These are phyloP conservation scores for Komagataella pastoris DNA, from an alignment of 805 yeast genomes.

Conservation along the genomic window DNA sequence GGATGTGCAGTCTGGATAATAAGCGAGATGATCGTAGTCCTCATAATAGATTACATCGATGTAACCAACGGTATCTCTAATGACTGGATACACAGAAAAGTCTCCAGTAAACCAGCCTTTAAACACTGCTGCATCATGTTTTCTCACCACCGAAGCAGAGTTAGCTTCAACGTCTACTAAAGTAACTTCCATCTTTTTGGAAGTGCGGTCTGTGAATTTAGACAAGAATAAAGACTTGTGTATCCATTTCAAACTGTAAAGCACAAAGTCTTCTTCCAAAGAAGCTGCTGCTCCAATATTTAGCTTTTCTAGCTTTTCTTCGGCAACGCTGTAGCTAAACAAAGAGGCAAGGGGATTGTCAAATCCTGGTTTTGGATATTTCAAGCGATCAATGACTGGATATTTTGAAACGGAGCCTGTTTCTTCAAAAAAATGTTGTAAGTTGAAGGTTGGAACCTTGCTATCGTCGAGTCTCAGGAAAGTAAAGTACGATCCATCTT, in stretches of 20 bases:
- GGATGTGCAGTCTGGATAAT: conserved; percentile 32
- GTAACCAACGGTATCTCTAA: conserved; percentile 27
- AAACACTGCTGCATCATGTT: conserved; percentile 27
- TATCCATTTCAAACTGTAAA: conserved; percentile 55
- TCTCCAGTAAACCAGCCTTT: conserved; percentile 32
- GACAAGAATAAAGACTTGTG: conserved; percentile 32
- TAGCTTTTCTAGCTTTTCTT: conserved; percentile 6
- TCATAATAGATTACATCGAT: conserved; percentile 43
- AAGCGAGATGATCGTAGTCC: conserved; percentile 54
- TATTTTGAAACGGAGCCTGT: conserved; percentile 16
- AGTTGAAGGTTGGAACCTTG: conserved; percentile 33
- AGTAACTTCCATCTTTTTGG: conserved; percentile 40
- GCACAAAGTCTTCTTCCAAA: conserved; percentile 32
- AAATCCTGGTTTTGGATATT: conserved; percentile 67
- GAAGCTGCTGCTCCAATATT: conserved; percentile 11
- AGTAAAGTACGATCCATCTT: conserved; percentile 40
- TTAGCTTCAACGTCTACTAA: conserved; percentile 20
- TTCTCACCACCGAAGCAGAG: conserved; percentile 24
- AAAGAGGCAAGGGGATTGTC: conserved; percentile 42
- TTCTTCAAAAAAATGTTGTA: conserved; percentile 32
- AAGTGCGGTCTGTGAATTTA: conserved; percentile 50
- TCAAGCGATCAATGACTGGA: conserved; percentile 31
- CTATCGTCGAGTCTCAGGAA: conserved; percentile 50
- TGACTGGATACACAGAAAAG: conserved; percentile 3
- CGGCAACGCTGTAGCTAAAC: conserved; percentile 23